phyloP scores from a whole-genome alignment of 2,329 filamentous ascomycete genomes.

The Botryotinia globosa region DNA sequence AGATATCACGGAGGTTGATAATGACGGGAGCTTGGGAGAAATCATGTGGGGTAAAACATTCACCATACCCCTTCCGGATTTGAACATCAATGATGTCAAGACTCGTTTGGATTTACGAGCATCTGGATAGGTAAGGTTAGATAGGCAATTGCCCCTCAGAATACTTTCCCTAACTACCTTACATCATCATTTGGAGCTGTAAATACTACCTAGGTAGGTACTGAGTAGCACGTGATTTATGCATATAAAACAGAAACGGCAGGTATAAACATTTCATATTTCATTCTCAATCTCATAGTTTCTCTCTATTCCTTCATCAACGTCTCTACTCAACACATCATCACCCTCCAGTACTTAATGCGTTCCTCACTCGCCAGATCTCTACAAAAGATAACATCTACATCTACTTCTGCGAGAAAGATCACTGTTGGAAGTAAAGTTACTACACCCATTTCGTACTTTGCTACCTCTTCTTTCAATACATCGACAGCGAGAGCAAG shows the following conservation, averaged over 20 bases:
- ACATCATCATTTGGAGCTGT: background rate
- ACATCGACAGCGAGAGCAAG: background rate
- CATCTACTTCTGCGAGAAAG: background rate
- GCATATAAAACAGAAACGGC: background rate
- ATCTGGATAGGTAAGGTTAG: background rate
- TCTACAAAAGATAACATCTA: background rate
- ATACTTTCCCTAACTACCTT: background rate
- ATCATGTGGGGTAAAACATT: background rate
- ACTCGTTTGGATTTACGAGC: background rate
- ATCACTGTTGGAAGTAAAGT: background rate
- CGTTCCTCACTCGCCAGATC: background rate
- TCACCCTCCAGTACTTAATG: background rate
- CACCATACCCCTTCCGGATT: background rate
- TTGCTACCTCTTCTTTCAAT: background rate
- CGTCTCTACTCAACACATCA: background rate
- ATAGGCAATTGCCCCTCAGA: background rate
- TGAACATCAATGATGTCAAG: conserved; percentile 13
- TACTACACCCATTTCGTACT: background rate
- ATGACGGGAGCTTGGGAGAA: background rate
- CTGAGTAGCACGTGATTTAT: background rate
- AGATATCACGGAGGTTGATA: background rate
- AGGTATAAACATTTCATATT: background rate
- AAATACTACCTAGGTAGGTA: no score
- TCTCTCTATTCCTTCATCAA: background rate
- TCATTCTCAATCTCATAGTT: background rate